A percentile compares a stretch with the other conserved stretches of the same genome.
Evolutionary conservation across 805 yeast species (phyloP).

Genomic region (Teunomyces barrocoloradensis): DNA sequence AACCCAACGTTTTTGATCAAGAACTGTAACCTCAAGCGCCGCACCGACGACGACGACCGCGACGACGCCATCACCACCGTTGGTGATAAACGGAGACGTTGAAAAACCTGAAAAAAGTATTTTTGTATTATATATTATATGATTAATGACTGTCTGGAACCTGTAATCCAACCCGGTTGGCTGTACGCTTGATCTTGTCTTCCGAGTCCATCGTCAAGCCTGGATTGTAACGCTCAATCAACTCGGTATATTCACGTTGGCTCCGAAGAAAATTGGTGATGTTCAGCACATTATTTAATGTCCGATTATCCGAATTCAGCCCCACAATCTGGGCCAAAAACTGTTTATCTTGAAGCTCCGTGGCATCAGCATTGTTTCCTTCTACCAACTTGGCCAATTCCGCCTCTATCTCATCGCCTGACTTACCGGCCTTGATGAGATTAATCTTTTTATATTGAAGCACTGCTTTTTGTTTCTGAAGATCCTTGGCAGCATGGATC

Average conservation of each 20-base stretch:
- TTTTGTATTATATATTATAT: background rate
- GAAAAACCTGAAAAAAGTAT: background rate
- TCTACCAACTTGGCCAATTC: conserved; percentile 14
- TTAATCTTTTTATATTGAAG: conserved; percentile 50
- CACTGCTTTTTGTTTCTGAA: conserved; percentile 45
- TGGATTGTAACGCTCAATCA: conserved; percentile 84
- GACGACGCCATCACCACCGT: conserved; percentile 11
- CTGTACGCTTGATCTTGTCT: conserved; percentile 77
- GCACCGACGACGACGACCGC: conserved; percentile 21
- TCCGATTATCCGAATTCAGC: conserved; percentile 11
- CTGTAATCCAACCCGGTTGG: conserved; percentile 81
- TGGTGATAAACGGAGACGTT: conserved; percentile 12
- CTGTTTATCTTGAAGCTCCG: conserved; percentile 5
- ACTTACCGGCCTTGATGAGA: conserved; percentile 32
- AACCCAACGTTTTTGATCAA: conserved; percentile 24
- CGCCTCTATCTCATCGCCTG: conserved; percentile 34
- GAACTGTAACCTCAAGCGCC: conserved; percentile 30
- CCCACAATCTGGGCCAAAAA: conserved; percentile 23
- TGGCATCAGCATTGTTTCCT: conserved; percentile 8
- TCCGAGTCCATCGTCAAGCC: conserved; percentile 74
- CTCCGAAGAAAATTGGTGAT: conserved; percentile 60
- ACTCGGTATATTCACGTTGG: conserved; percentile 74
- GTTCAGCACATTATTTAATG: conserved; percentile 49
- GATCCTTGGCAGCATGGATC: conserved; percentile 37
- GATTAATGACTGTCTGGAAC: conserved; percentile 25